These are phyloP conservation scores for Penstemon barbatus DNA, from an alignment of 257 asterid genomes.

Conservation along the genomic window DNA sequence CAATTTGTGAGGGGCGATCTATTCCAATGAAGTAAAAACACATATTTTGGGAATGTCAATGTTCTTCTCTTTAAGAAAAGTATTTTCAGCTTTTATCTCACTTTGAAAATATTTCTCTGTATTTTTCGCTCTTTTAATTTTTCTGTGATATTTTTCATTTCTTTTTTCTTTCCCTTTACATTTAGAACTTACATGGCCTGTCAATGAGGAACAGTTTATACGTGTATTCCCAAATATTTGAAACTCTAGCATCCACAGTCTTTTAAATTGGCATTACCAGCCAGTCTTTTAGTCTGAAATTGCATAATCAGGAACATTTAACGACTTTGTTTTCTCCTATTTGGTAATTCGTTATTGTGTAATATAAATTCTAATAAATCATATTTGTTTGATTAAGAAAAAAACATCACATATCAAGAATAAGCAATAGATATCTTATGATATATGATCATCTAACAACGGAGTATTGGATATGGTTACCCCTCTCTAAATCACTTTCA, in stretches of 20 bases:
- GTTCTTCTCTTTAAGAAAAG: not conserved
- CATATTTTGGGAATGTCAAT: slow-evolving; percentile 11
- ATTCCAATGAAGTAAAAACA: slow-evolving; percentile 9
- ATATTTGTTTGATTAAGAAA: not conserved
- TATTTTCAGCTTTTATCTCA: not conserved
- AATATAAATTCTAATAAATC: slow-evolving; percentile 7
- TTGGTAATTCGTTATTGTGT: slow-evolving; percentile 3
- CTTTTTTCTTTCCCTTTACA: slow-evolving; percentile 1
- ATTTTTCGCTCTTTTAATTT: not conserved
- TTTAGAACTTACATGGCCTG: not conserved
- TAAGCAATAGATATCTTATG: slow-evolving; percentile 1
- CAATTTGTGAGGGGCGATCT: slow-evolving; percentile 20
- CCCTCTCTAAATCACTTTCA: slow-evolving; percentile 3
- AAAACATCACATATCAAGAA: not conserved
- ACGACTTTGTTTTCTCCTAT: not conserved
- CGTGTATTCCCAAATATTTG: not conserved
- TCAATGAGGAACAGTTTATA: not conserved
- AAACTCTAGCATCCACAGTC: not conserved
- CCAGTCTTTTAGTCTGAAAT: not conserved
- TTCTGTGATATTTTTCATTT: not conserved
- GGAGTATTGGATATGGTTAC: not conserved
- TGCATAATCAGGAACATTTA: slow-evolving; percentile 6
- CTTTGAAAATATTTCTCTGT: not conserved
- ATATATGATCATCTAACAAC: slow-evolving; percentile 15
- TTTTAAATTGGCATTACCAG: not conserved